Conservation (phyloP, 1,284 basidiomycete genomes). For the Laetiporus sulphureus region DNA sequence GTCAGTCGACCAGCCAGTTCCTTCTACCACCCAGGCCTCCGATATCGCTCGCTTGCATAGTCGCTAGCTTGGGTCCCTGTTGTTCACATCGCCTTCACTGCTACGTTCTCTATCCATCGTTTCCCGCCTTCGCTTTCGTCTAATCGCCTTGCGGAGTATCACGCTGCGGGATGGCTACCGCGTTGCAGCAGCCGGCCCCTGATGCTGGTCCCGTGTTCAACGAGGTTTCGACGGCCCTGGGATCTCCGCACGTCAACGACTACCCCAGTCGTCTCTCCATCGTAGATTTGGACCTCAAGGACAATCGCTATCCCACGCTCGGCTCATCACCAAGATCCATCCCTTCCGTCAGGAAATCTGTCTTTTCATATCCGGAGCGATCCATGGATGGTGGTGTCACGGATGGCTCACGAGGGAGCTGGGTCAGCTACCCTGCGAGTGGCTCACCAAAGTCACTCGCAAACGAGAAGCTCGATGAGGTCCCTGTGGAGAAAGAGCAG, state of each 20-base stretch:
- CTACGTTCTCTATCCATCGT: constrained; percentile 1
- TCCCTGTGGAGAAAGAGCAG: constrained; percentile 1
- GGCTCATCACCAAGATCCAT: constrained; percentile 13
- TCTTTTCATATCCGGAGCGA: constrained; percentile 2
- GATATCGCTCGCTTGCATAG: constrained; percentile 2
- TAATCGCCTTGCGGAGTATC: background rate
- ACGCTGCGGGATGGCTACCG: constrained; percentile 20
- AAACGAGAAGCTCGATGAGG: constrained; percentile 20
- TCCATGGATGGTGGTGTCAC: background rate
- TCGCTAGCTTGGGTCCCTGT: background rate
- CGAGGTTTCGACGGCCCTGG: constrained; percentile 16
- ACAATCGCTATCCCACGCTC: constrained; percentile 53
- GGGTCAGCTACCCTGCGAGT: constrained; percentile 14
- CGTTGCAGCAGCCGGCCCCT: constrained; percentile 20
- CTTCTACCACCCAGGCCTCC: background rate
- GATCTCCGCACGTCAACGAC: constrained; percentile 27
- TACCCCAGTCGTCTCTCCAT: constrained; percentile 48
- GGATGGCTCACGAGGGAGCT: constrained; percentile 16
- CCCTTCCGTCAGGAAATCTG: constrained; percentile 1
- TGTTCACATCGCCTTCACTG: constrained; percentile 1
- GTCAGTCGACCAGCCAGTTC: no score
- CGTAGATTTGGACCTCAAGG: constrained; percentile 53
- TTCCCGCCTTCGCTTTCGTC: background rate
- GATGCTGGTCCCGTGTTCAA: constrained; percentile 18
- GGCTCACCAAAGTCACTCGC: constrained; percentile 15